These are phyloP conservation scores for Yamadazyma diddensiae DNA, from an alignment of 1,139 yeast genomes.

Conservation along the genomic window DNA sequence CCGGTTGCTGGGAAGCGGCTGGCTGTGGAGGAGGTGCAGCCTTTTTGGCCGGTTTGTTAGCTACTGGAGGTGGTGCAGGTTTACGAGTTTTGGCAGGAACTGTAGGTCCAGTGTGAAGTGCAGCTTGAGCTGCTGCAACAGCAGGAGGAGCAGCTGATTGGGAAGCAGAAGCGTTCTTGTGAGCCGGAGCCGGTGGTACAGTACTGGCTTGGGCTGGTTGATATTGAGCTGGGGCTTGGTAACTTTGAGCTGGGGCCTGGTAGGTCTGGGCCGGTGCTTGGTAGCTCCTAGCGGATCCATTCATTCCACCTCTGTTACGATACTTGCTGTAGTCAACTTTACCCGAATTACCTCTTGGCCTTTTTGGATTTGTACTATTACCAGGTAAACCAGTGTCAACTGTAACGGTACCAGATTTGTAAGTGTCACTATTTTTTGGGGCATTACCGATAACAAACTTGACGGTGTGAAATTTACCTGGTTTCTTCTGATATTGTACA, in stretches of 20 bases:
- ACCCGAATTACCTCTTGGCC: constrained; percentile 52
- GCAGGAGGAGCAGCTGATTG: constrained; percentile 3
- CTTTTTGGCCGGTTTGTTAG: constrained; percentile 26
- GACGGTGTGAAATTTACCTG: constrained; percentile 76
- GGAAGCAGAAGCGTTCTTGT: constrained; percentile 2
- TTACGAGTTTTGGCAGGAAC: constrained; percentile 9
- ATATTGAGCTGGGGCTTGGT: constrained; percentile 7
- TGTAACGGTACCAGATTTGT: constrained; percentile 85
- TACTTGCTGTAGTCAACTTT: constrained; percentile 46
- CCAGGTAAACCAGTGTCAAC: constrained; percentile 82
- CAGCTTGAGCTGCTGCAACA: too few species aligned
- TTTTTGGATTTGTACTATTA: constrained; percentile 62
- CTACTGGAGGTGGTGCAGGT: constrained; percentile 14
- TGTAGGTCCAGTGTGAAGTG: too few species aligned
- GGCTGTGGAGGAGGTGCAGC: constrained; percentile 20
- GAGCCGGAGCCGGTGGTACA: too few species aligned
- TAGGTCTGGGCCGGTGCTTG: constrained; percentile 10
- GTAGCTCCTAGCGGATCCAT: too few species aligned
- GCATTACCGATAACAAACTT: constrained; percentile 57
- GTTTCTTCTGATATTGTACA: constrained; percentile 83
- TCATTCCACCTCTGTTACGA: constrained; percentile 32
- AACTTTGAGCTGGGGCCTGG: constrained; percentile 14
- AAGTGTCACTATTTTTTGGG: constrained; percentile 64
- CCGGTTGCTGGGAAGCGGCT: constrained; percentile 25
- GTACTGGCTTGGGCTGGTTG: constrained; percentile 11